These are phyloP conservation scores for Penicillium lividum DNA, from an alignment of 495 filamentous ascomycete species.

Conservation along the genomic window DNA sequence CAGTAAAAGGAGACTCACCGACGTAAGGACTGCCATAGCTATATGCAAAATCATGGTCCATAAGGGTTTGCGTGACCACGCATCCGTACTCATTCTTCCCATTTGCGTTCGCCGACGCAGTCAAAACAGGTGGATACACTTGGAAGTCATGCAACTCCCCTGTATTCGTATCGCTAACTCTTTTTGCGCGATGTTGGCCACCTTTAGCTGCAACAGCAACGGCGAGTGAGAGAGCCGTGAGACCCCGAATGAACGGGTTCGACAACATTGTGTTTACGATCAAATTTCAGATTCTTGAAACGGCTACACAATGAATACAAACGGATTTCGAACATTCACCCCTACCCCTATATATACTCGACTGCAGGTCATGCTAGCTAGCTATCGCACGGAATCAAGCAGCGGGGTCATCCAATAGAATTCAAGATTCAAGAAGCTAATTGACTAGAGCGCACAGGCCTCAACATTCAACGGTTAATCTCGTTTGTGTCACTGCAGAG, in stretches of 20 bases:
- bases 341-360: neutral
- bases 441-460: neutral
- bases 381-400: neutral
- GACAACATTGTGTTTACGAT: neutral
- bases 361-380: neutral
- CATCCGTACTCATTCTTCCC: constrained; percentile 2
- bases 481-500: neutral
- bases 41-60: constrained; percentile 1
- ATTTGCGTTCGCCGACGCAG: neutral
- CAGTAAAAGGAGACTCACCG: neutral
- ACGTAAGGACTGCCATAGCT: constrained; percentile 1
- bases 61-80: neutral
- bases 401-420: neutral
- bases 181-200: neutral
- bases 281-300: neutral
- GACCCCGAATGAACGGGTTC: neutral
- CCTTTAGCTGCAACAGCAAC: neutral
- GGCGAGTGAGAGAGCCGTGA: neutral
- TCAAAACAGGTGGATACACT: constrained; percentile 2
- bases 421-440: neutral
- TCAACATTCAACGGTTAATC: neutral
- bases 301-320: neutral
- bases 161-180: neutral
- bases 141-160: constrained; percentile 1
- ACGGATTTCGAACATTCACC: neutral